Conservation (phyloP, 1,284 basidiomycete species). For the Ganoderma meredithae region DNA sequence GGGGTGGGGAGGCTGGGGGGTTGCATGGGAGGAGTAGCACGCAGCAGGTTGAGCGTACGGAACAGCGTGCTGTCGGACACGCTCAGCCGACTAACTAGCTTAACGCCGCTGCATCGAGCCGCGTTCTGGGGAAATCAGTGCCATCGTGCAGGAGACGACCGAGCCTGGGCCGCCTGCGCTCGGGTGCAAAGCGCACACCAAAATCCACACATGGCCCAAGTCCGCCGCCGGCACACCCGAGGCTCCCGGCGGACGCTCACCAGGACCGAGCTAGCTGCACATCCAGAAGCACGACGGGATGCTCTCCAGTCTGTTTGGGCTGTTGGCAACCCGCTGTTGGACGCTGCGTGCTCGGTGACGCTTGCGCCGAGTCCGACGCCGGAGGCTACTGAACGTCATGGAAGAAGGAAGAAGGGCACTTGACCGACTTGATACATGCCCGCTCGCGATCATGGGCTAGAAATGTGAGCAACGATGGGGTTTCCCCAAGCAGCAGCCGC, state of each 20-base stretch:
- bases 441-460: neutral
- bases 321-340: neutral
- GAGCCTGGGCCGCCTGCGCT: neutral
- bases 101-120: conserved; percentile 15
- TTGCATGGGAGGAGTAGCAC: neutral
- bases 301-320: neutral
- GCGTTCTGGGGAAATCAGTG: neutral
- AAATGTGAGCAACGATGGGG: neutral
- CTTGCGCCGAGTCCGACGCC: conserved; percentile 1
- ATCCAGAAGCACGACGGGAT: neutral
- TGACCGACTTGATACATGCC: conserved; percentile 9
- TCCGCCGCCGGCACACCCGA: neutral
- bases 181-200: neutral
- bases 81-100: conserved; percentile 11
- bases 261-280: neutral
- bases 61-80: neutral
- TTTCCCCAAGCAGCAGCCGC: neutral
- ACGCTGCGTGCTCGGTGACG: neutral
- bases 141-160: neutral
- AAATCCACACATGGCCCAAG: neutral
- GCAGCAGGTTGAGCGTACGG: neutral
- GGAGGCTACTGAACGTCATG: conserved; percentile 1
- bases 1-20: neutral
- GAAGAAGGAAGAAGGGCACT: neutral
- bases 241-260: neutral